Conservation (phyloP, 164 flowering plant species). For the Macadamia integrifolia region DNA sequence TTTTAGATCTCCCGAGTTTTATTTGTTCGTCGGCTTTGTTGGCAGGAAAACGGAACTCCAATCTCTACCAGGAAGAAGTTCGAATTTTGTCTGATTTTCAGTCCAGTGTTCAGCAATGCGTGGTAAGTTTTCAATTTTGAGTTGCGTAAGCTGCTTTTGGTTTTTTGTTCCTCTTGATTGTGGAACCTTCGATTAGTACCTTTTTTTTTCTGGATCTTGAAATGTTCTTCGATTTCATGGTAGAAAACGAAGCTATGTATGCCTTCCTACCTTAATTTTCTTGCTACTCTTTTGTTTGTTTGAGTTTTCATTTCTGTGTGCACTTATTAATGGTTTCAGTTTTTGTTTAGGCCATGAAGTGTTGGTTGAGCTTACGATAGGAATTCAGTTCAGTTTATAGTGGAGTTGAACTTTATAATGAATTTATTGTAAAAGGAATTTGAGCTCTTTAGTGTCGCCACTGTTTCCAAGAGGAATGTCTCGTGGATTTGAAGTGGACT, state of each 20-base stretch:
- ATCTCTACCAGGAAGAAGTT: conserved; percentile 29
- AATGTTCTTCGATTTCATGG: neutral
- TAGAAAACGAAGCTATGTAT: neutral
- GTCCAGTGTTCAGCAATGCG: conserved; percentile 71
- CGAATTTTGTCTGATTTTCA: conserved; percentile 58
- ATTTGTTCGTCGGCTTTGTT: neutral
- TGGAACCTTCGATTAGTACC: neutral
- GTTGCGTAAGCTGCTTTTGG: neutral
- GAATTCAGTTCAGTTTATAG: neutral
- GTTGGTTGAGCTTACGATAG: neutral
- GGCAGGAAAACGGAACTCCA: conserved; percentile 31
- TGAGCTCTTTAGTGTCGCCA: too few relatives aligned
- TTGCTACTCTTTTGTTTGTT: neutral
- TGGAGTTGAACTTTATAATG: neutral
- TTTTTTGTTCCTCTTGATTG: neutral
- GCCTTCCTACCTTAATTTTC: too few relatives aligned
- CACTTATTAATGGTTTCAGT: neutral
- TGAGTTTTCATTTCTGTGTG: neutral
- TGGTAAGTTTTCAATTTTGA: conserved; percentile 38
- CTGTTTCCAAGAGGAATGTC: too few relatives aligned
- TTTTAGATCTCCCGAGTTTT: neutral
- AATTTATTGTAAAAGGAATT: too few relatives aligned
- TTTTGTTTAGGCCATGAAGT: neutral
- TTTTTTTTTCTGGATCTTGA: neutral
- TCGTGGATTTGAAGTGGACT: too few relatives aligned